Conservation (phyloP, 2,329 filamentous ascomycete genomes). For the Apiospora saccharicola region DNA sequence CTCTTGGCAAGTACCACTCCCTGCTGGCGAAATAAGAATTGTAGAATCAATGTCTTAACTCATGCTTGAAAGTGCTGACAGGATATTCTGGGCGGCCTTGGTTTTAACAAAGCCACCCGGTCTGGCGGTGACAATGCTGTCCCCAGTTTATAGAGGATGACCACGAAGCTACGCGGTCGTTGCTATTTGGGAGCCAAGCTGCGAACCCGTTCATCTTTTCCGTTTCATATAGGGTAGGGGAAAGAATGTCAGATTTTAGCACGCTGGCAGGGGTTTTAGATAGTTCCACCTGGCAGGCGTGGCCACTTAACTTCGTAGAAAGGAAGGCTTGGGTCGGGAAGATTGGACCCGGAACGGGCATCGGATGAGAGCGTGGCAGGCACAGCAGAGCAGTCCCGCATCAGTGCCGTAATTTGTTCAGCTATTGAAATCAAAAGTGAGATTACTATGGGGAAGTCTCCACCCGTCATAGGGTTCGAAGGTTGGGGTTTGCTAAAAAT, state of each 20-base stretch:
- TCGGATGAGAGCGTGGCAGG: not conserved
- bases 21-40: not conserved
- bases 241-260: slow-evolving; percentile 10
- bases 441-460: not conserved
- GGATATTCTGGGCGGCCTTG: not conserved
- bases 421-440: not conserved
- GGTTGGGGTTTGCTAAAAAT: slow-evolving; percentile 2
- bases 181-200: not conserved
- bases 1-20: not conserved
- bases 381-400: not conserved
- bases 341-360: not conserved
- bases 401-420: not conserved
- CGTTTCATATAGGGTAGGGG: not conserved
- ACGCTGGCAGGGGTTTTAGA: not conserved
- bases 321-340: not conserved
- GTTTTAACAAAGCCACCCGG: not conserved
- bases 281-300: not conserved
- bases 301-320: not conserved
- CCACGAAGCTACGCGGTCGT: not conserved
- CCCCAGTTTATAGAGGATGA: not conserved
- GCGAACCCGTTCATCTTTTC: not conserved
- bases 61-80: not conserved
- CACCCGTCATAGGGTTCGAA: not conserved
- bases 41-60: not conserved
- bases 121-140: not conserved